These are phyloP conservation scores for Phytophthora hibernalis DNA, from an alignment of 352 stramenopile species.

Conservation along the genomic window DNA sequence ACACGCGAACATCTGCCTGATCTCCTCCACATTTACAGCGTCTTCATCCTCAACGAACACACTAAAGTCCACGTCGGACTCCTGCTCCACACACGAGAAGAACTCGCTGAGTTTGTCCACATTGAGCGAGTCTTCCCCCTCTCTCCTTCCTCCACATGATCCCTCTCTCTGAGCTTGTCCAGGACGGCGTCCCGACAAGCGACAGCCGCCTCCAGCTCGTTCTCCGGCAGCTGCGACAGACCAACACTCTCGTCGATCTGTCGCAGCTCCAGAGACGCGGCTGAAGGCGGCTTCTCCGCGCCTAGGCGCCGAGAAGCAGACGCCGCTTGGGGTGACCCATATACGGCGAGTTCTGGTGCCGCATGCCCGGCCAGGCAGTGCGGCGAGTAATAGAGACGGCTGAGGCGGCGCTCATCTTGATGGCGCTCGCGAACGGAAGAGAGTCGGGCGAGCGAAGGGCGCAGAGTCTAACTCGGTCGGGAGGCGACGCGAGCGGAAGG, in stretches of 20 bases:
- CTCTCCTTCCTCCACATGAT: slow-evolving; percentile 16
- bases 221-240: slow-evolving; percentile 18
- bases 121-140: slow-evolving; percentile 48
- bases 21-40: slow-evolving; percentile 62
- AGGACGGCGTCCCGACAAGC: slow-evolving; percentile 17
- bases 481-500: slow-evolving; percentile 37
- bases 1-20: slow-evolving; percentile 57
- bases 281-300: slow-evolving; percentile 30
- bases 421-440: slow-evolving; percentile 31
- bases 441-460: slow-evolving; percentile 28
- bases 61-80: slow-evolving; percentile 51
- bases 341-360: slow-evolving; percentile 10
- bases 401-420: slow-evolving; percentile 38
- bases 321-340: slow-evolving; percentile 20
- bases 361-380: slow-evolving; percentile 2
- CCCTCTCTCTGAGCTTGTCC: slow-evolving; percentile 30
- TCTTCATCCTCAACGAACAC: slow-evolving; percentile 61
- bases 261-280: slow-evolving; percentile 10
- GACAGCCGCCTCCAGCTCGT: slow-evolving; percentile 15
- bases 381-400: slow-evolving; percentile 32
- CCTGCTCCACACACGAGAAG: slow-evolving; percentile 60
- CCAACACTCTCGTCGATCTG: slow-evolving; percentile 16
- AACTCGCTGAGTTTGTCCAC: slow-evolving; percentile 64
- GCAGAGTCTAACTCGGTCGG: slow-evolving; percentile 47
- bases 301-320: slow-evolving; percentile 39